Base-by-base conservation (phyloP, 495 filamentous ascomycete species). In the Aspergillus bertholletiae region DNA sequence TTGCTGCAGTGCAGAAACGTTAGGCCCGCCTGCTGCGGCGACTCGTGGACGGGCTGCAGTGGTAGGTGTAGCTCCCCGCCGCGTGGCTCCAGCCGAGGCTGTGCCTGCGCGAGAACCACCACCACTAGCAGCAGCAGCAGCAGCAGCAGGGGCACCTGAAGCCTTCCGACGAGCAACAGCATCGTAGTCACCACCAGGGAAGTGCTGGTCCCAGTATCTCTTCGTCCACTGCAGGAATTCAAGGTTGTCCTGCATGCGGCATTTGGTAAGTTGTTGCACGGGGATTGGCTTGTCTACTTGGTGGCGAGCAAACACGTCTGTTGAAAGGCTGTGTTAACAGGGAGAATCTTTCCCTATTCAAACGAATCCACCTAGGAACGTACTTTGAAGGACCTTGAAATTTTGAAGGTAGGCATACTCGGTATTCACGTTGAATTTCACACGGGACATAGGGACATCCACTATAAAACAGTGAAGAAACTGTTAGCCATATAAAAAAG, bases 171-270 rank as follows among this genome's bases (percentile, higher is more conserved):
- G 84, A 44, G 74, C 74, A 21, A 96, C 77, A 9, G 94, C 89
- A 72, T 98, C 94, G 74, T 98, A 98, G 58, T 97, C 94, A 49
- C 90, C 90, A 43, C 93, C 94, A 8, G 94, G 92, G 67, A 87
- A 98, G 80, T 97, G 91, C 66, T 96, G 92, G 67, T 98, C 95
- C 94, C 94, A 98, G 76, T 90, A 96, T 58, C 80, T 76, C 82
- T 97, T 97, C 49, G 82, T 85, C 89, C 90, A 98, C 76, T 98
- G 94, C 30, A 98, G 83, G 73, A 97, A 98, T 66, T 97, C 95
- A 56, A 98, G 90, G 77, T 98, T 98, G 70, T 98, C 94, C 75
- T 98, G 94, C 90, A 98, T 97, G 76, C 95, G 96, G 80, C 94
- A 98, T 74, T 97, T 97, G 58, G 91, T 81, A 52, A 98, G 86